Evolutionary conservation across 805 yeast species (phyloP).

Genomic region (Hermanozyma aechmeae): DNA sequence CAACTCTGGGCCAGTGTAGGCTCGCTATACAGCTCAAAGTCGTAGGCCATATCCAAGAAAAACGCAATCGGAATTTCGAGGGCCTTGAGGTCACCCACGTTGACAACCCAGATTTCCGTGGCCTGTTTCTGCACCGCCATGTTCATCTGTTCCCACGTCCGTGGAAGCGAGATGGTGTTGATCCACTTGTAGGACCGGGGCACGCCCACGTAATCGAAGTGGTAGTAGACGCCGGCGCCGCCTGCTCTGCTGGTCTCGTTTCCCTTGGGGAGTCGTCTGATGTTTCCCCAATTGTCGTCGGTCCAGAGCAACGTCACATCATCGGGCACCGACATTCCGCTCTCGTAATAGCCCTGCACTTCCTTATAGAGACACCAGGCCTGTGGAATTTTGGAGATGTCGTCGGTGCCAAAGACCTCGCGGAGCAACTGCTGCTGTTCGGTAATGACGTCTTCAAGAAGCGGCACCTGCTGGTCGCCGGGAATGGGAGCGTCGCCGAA

Average conservation of each 20-base stretch:
- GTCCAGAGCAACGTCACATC: conserved; percentile 16
- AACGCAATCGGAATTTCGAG: conserved; percentile 14
- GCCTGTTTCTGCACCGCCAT: conserved; percentile 13
- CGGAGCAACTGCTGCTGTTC: conserved; percentile 7
- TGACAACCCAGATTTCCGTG: conserved; percentile 14
- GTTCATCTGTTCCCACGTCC: conserved; percentile 17
- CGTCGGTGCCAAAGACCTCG: conserved; percentile 5
- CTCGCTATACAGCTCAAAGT: conserved; percentile 8
- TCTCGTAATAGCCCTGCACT: conserved; percentile 10
- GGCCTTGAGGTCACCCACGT: conserved; percentile 17
- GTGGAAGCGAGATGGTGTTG: conserved; percentile 12
- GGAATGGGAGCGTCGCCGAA: conserved; percentile 11
- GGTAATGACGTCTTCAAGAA: conserved; percentile 8
- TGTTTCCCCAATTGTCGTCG: conserved; percentile 20
- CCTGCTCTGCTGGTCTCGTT: conserved; percentile 13
- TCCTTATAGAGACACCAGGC: conserved; percentile 13
- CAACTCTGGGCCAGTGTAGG: conserved; percentile 4
- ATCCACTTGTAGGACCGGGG: conserved; percentile 21
- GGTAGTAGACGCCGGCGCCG: conserved; percentile 19
- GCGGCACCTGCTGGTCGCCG: conserved; percentile 6
- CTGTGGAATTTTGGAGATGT: conserved; percentile 9
- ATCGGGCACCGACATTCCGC: conserved; percentile 11
- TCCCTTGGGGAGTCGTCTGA: conserved; percentile 14
- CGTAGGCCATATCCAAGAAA: conserved; percentile 11
- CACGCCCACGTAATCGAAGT: conserved; percentile 18